Evolutionary conservation across 257 asterid genomes (phyloP).

Genomic region (Solanum lignicaule): DNA sequence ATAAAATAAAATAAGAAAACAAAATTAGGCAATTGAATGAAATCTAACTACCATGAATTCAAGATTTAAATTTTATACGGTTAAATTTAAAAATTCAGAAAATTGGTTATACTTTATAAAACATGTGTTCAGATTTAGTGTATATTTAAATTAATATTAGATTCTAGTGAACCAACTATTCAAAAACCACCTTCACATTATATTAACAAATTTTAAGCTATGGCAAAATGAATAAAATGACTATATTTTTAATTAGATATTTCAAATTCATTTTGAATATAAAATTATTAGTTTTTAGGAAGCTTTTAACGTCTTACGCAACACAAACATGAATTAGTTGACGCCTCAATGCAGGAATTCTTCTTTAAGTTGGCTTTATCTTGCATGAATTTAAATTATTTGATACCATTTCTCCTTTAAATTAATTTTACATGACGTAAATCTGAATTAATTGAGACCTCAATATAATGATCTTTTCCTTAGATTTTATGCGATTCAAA

Average conservation of each 20-base stretch:
- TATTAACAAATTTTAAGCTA: background rate
- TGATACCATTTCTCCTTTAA: too few relatives aligned
- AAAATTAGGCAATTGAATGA: background rate
- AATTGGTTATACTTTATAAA: background rate
- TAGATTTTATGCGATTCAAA: rapidly evolving
- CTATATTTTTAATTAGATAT: background rate
- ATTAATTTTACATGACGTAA: too few relatives aligned
- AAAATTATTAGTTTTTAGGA: too few relatives aligned
- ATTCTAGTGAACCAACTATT: rapidly evolving
- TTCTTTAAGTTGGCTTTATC: rapidly evolving
- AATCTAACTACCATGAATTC: background rate
- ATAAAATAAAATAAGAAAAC: background rate
- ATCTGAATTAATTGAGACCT: rapidly evolving
- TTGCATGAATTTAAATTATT: rapidly evolving
- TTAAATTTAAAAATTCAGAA: too few relatives aligned
- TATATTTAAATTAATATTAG: background rate
- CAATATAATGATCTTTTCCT: too few relatives aligned
- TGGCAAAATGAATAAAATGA: rapidly evolving
- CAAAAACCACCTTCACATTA: background rate
- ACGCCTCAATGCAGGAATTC: rapidly evolving
- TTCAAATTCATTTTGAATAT: too few relatives aligned
- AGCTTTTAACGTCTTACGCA: too few relatives aligned
- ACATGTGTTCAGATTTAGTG: background rate
- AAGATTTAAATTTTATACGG: background rate
- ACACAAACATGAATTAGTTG: rapidly evolving